Evolutionary conservation across 2,329 filamentous ascomycete genomes (phyloP).

Genomic region (Xylaria sp.): DNA sequence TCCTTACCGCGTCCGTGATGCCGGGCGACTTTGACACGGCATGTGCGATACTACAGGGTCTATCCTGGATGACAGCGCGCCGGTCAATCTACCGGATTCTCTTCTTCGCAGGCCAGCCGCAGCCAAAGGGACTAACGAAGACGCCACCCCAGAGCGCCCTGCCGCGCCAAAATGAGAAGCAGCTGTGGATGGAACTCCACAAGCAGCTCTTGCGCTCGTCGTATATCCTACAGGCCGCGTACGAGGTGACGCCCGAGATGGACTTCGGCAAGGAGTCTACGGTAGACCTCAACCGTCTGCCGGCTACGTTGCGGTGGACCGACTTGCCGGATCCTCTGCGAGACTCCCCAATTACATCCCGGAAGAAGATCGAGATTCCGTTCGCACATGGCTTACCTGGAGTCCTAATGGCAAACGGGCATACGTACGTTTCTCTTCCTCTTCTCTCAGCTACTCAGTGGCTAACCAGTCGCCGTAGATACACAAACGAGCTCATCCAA

Average conservation of each 20-base stretch:
- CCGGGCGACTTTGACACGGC: constrained; percentile 61
- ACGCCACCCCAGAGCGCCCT: constrained; percentile 40
- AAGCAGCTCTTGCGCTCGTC: constrained; percentile 67
- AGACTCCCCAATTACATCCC: constrained; percentile 61
- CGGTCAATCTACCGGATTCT: constrained; percentile 63
- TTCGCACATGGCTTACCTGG: constrained; percentile 61
- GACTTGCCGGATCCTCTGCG: constrained; percentile 69
- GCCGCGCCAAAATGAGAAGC: constrained; percentile 24
- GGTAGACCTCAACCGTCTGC: constrained; percentile 55
- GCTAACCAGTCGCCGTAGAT: constrained; percentile 50
- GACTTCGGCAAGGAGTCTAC: constrained; percentile 57
- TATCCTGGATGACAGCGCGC: constrained; percentile 66
- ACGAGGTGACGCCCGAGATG: constrained; percentile 61
- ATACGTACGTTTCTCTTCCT: constrained; percentile 56
- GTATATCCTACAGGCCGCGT: constrained; percentile 66
- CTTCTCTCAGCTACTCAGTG: background rate
- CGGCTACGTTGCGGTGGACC: constrained; percentile 66
- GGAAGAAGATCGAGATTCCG: constrained; percentile 68
- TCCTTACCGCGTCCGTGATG: constrained; percentile 65
- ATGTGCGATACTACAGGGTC: constrained; percentile 65
- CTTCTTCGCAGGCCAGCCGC: constrained; percentile 62
- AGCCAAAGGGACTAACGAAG: constrained; percentile 59
- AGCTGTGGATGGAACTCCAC: constrained; percentile 65
- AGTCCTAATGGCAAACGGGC: constrained; percentile 63
- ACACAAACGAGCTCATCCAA: constrained; percentile 64